Evolutionary conservation across 805 yeast genomes (phyloP).

Genomic region (Saccharomycopsis selenospora): DNA sequence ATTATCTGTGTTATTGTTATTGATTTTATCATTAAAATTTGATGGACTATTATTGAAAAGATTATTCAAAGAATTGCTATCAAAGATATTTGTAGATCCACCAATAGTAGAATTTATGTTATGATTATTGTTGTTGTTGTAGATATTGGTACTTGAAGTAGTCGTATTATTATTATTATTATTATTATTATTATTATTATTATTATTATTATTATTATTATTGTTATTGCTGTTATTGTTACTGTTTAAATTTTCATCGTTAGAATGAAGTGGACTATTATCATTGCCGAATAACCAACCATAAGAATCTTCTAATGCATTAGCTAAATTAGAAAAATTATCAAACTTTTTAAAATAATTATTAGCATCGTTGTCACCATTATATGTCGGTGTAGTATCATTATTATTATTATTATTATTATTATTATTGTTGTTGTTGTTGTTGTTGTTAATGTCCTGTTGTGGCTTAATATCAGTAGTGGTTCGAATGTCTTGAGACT

Average conservation of each 20-base stretch:
- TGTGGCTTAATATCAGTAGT: neutral
- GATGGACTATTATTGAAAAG: too few relatives aligned
- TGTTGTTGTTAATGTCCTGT: neutral
- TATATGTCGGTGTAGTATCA: neutral
- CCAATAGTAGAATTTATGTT: too few relatives aligned
- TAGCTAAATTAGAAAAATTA: constrained; percentile 21
- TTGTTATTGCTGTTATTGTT: constrained; percentile 2
- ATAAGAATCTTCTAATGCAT: constrained; percentile 23
- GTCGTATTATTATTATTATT: too few relatives aligned
- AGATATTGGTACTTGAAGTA: too few relatives aligned
- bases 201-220: too few relatives aligned
- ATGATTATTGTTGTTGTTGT: too few relatives aligned
- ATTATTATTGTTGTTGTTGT: constrained; percentile 2
- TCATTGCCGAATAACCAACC: constrained; percentile 26
- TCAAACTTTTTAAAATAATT: constrained; percentile 7
- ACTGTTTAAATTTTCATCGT: neutral
- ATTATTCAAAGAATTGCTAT: too few relatives aligned
- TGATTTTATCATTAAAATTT: too few relatives aligned
- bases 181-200: too few relatives aligned
- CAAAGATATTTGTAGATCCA: too few relatives aligned
- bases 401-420: neutral
- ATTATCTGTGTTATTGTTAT: too few relatives aligned
- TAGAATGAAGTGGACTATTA: neutral
- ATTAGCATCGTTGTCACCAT: constrained; percentile 1
- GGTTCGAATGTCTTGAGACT: neutral